These are phyloP conservation scores for Pseudogymnoascus sp. DNA, from an alignment of 2,329 filamentous ascomycete genomes.

Conservation along the genomic window DNA sequence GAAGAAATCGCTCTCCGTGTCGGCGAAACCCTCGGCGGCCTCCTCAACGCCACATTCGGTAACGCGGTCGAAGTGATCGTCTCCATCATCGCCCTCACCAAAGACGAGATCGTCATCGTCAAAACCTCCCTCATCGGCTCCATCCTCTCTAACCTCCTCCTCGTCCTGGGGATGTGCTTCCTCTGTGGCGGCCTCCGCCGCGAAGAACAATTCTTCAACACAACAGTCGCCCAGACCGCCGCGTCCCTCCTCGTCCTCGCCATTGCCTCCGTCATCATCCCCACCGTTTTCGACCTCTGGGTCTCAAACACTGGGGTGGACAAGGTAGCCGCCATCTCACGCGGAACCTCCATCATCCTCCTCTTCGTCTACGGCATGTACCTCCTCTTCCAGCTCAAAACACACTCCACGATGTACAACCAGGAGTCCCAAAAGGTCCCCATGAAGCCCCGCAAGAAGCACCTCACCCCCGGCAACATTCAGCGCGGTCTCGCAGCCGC, in stretches of 20 bases:
- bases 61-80: slow-evolving; percentile 89
- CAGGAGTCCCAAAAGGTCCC: slow-evolving; percentile 70
- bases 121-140: slow-evolving; percentile 88
- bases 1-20: slow-evolving; percentile 78
- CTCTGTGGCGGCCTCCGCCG: slow-evolving; percentile 67
- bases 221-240: slow-evolving; percentile 83
- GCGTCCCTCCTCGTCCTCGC: slow-evolving; percentile 60
- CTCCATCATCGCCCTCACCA: slow-evolving; percentile 69
- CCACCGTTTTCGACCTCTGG: slow-evolving; percentile 70
- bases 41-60: slow-evolving; percentile 84
- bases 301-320: slow-evolving; percentile 29
- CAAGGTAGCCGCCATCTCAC: slow-evolving; percentile 55
- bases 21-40: slow-evolving; percentile 78
- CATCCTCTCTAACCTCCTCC: slow-evolving; percentile 81
- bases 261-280: slow-evolving; percentile 77
- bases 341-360: slow-evolving; percentile 70
- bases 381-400: slow-evolving; percentile 84
- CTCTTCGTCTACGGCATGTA: slow-evolving; percentile 77
- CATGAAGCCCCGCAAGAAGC: slow-evolving; percentile 41
- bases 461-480: slow-evolving; percentile 25
- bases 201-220: slow-evolving; percentile 81
- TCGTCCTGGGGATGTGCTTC: slow-evolving; percentile 88
- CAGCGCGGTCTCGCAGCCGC: slow-evolving; percentile 24
- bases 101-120: slow-evolving; percentile 65
- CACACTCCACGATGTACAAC: slow-evolving; percentile 73